Evolutionary conservation across 805 yeast species (phyloP).

Genomic region (Zygosaccharomyces gambellarensis): DNA sequence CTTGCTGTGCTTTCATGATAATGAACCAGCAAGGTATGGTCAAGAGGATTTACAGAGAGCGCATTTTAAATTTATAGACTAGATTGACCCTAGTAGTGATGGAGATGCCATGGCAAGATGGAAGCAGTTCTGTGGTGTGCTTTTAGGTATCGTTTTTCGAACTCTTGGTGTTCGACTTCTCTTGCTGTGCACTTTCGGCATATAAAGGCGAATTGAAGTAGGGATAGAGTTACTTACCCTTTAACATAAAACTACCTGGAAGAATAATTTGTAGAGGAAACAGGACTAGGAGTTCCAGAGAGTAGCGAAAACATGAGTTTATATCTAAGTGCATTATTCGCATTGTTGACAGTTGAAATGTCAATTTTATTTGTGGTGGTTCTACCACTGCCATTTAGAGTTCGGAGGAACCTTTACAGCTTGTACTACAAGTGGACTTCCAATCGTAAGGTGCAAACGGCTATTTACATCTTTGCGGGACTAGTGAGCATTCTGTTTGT

Average conservation of each 20-base stretch:
- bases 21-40: no score
- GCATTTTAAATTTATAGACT: no score
- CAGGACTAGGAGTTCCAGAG: neutral
- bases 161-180: neutral
- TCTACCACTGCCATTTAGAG: conserved; percentile 49
- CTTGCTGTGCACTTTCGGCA: conserved; percentile 3
- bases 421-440: conserved; percentile 35
- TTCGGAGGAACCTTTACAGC: conserved; percentile 43
- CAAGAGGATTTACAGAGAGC: no score
- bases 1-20: no score
- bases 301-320: conserved; percentile 26
- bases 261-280: neutral
- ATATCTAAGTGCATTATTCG: conserved; percentile 39
- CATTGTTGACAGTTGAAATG: conserved; percentile 51
- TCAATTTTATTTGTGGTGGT: conserved; percentile 42
- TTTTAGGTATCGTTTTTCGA: neutral
- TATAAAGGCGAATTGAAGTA: conserved; percentile 4
- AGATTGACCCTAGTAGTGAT: no score
- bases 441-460: conserved; percentile 43
- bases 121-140: no score
- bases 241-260: neutral
- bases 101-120: no score
- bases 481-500: conserved; percentile 47
- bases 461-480: conserved; percentile 38
- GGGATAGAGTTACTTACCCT: neutral